These are phyloP conservation scores for Clohesyomyces aquaticus DNA, from an alignment of 495 filamentous ascomycete genomes.

Conservation along the genomic window DNA sequence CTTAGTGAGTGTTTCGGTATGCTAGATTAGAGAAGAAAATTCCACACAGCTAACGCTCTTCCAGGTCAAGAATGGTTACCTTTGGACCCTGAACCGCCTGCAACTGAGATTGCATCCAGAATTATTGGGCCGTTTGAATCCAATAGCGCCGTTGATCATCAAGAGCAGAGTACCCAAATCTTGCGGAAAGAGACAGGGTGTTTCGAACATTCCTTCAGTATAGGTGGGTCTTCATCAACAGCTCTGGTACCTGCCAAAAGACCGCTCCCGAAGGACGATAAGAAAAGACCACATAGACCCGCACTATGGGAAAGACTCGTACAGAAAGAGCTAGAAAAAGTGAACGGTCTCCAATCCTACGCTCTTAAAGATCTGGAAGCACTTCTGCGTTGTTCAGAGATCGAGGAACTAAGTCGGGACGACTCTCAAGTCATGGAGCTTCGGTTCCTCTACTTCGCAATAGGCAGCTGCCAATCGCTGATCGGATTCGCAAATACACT, in stretches of 20 bases:
- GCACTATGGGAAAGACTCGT: slow-evolving; percentile 3
- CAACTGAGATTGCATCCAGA: too few relatives aligned
- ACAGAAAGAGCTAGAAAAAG: slow-evolving; percentile 3
- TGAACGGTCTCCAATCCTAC: neutral
- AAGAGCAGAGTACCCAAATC: neutral
- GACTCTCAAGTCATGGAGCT: neutral
- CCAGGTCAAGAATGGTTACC: too few relatives aligned
- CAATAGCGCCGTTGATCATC: neutral
- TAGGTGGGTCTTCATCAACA: neutral
- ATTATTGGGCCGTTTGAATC: too few relatives aligned
- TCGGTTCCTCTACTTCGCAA: slow-evolving; percentile 3
- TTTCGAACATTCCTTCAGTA: slow-evolving; percentile 1
- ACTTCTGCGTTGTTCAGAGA: neutral
- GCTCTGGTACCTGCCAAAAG: slow-evolving; percentile 4
- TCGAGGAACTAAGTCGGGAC: neutral
- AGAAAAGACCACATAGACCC: neutral
- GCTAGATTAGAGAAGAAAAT: too few relatives aligned
- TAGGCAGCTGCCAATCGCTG: slow-evolving; percentile 9
- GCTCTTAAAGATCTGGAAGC: neutral
- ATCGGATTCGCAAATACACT: slow-evolving; percentile 4
- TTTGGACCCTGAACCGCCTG: too few relatives aligned
- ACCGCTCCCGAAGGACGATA: neutral
- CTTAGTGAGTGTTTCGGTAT: too few relatives aligned
- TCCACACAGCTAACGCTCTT: too few relatives aligned
- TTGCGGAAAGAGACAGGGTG: neutral